These are phyloP conservation scores for Phtheirospermum japonicum DNA, from an alignment of 257 asterid genomes.

Conservation along the genomic window DNA sequence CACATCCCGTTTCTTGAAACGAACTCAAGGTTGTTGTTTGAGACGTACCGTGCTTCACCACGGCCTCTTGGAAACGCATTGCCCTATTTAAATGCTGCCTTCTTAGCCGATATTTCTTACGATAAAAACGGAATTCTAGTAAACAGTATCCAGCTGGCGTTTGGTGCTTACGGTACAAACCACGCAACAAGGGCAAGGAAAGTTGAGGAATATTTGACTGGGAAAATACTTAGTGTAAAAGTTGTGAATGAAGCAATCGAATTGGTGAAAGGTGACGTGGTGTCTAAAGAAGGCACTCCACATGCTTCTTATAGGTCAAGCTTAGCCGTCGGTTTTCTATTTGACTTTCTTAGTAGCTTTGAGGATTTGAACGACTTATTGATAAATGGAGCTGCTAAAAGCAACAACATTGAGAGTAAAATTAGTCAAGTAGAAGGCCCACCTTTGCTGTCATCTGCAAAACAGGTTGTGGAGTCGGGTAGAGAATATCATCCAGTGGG, in stretches of 20 bases:
- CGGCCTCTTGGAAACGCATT: slow-evolving; percentile 71
- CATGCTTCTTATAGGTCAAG: slow-evolving; percentile 53
- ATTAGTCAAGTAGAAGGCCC: slow-evolving; percentile 22
- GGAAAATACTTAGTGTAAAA: slow-evolving; percentile 33
- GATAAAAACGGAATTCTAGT: slow-evolving; percentile 33
- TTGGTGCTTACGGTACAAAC: slow-evolving; percentile 65
- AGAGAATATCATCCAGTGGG: slow-evolving; percentile 67
- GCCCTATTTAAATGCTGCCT: slow-evolving; percentile 65
- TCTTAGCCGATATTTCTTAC: slow-evolving; percentile 46
- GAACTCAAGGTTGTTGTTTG: slow-evolving; percentile 41
- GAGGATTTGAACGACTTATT: too few species aligned
- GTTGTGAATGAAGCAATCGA: slow-evolving; percentile 48
- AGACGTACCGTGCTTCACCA: slow-evolving; percentile 60
- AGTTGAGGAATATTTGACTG: slow-evolving; percentile 55
- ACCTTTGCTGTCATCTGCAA: slow-evolving; percentile 47
- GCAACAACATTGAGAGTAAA: slow-evolving; percentile 13
- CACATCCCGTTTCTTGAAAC: slow-evolving; percentile 44
- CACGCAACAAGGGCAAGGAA: slow-evolving; percentile 48
- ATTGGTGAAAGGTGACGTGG: slow-evolving; percentile 44
- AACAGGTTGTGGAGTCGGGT: slow-evolving; percentile 52
- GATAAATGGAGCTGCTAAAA: slow-evolving; percentile 12
- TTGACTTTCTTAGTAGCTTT: slow-evolving; percentile 47
- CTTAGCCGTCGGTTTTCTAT: slow-evolving; percentile 56
- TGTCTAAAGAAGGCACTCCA: slow-evolving; percentile 52
- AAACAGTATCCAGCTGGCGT: slow-evolving; percentile 41